Percentiles rank a stretch among this genome's conserved stretches.
phyloP scores from a whole-genome alignment of 495 filamentous ascomycete genomes.

The Xylaria castorea region DNA sequence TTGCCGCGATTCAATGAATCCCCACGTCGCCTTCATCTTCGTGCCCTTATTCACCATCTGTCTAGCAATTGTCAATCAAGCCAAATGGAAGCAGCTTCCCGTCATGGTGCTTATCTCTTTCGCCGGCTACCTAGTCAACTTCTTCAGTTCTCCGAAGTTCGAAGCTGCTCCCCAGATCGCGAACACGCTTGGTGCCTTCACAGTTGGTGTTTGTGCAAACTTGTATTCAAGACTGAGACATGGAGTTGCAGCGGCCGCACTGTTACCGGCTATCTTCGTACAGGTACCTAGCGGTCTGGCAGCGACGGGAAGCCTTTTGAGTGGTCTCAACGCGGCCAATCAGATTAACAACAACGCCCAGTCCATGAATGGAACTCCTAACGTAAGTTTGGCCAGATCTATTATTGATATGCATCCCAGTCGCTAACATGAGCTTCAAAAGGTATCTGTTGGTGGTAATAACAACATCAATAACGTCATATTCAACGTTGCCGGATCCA shows the following conservation, averaged over 20 bases:
- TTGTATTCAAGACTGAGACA: constrained; percentile 84
- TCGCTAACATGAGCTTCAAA: constrained; percentile 15
- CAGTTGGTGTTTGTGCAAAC: constrained; percentile 86
- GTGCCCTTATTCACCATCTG: constrained; percentile 83
- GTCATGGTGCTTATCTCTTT: constrained; percentile 85
- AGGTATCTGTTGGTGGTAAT: constrained; percentile 31
- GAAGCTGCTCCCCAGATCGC: constrained; percentile 79
- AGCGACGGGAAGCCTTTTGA: constrained; percentile 80
- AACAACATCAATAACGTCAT: constrained; percentile 66
- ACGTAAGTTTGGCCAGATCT: constrained; percentile 28
- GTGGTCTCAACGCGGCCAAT: constrained; percentile 84
- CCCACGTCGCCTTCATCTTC: constrained; percentile 73
- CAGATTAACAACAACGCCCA: constrained; percentile 63
- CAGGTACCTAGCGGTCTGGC: constrained; percentile 91
- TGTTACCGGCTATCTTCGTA: constrained; percentile 93
- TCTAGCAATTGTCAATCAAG: constrained; percentile 85
- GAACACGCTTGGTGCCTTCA: constrained; percentile 83
- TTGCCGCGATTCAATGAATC: constrained; percentile 68
- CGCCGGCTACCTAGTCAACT: constrained; percentile 87
- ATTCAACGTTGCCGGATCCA: constrained; percentile 83
- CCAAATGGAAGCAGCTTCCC: constrained; percentile 87
- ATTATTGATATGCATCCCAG: neutral
- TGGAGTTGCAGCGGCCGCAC: constrained; percentile 84
- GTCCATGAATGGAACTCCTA: constrained; percentile 36
- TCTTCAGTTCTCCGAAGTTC: constrained; percentile 76